Evolutionary conservation across 129 eudicot genomes (phyloP).

Genomic region (Apium graveolens): DNA sequence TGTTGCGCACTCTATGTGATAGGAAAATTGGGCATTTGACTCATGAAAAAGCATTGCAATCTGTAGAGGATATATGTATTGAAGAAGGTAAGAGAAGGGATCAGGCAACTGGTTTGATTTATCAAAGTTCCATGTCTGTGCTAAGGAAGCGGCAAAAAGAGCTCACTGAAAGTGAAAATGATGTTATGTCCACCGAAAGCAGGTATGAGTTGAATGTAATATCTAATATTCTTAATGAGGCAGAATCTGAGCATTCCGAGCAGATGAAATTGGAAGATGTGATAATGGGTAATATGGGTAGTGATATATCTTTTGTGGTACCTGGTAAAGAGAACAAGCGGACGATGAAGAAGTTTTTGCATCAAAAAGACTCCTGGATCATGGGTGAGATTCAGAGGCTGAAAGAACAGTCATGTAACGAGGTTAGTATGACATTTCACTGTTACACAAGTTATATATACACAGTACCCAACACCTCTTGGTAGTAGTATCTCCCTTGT

Average conservation of each 20-base stretch:
- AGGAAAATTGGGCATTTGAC: slow-evolving; percentile 66
- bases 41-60: slow-evolving; percentile 71
- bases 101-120: slow-evolving; percentile 39
- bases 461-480: too few species aligned
- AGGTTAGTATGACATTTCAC: slow-evolving; percentile 45
- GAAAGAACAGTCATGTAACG: slow-evolving; percentile 63
- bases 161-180: slow-evolving; percentile 45
- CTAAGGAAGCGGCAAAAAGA: slow-evolving; percentile 68
- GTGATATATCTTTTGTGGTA: slow-evolving; percentile 60
- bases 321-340: slow-evolving; percentile 69
- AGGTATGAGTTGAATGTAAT: slow-evolving; percentile 75
- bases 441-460: slow-evolving; percentile 5
- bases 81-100: slow-evolving; percentile 84
- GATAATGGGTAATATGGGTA: slow-evolving; percentile 29
- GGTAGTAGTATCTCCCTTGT: too few species aligned
- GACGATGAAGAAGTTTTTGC: slow-evolving; percentile 58
- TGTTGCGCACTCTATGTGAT: slow-evolving; percentile 65
- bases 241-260: slow-evolving; percentile 52
- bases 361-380: slow-evolving; percentile 65
- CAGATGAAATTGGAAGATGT: slow-evolving; percentile 65
- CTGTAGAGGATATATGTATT: slow-evolving; percentile 62
- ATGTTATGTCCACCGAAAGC: slow-evolving; percentile 32
- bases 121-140: slow-evolving; percentile 59
- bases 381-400: slow-evolving; percentile 78
- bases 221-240: slow-evolving; percentile 67